Evolutionary conservation across 352 stramenopile genomes (phyloP).

Genomic region (Thalassiosira gravida): DNA sequence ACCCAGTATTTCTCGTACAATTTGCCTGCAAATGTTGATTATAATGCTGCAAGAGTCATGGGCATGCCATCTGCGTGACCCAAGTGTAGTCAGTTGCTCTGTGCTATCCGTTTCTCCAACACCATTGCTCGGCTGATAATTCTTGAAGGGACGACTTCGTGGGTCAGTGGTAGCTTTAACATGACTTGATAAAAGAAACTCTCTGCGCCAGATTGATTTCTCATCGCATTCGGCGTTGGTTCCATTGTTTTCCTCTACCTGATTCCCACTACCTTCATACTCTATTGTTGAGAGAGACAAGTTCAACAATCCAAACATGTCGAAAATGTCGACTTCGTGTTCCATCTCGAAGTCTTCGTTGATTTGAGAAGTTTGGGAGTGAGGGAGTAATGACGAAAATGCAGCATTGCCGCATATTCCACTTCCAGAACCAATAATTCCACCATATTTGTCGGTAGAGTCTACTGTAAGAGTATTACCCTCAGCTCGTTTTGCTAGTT

Average conservation of each 20-base stretch:
- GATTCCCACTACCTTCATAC: slow-evolving; percentile 78
- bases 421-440: slow-evolving; percentile 54
- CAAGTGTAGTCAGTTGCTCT: slow-evolving; percentile 50
- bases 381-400: slow-evolving; percentile 32
- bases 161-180: slow-evolving; percentile 43
- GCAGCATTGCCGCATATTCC: slow-evolving; percentile 18
- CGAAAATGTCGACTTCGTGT: slow-evolving; percentile 69
- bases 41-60: slow-evolving; percentile 82
- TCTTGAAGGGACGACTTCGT: slow-evolving; percentile 30
- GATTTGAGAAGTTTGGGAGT: slow-evolving; percentile 20
- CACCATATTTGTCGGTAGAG: slow-evolving; percentile 68
- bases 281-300: slow-evolving; percentile 80
- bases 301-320: slow-evolving; percentile 85
- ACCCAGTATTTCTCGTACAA: slow-evolving; percentile 77
- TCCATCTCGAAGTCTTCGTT: slow-evolving; percentile 49
- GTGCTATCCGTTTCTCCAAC: slow-evolving; percentile 16
- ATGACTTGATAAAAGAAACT: slow-evolving; percentile 71
- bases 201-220: slow-evolving; percentile 72
- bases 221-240: slow-evolving; percentile 44
- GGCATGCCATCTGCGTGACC: slow-evolving; percentile 76
- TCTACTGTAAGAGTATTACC: slow-evolving; percentile 60
- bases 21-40: slow-evolving; percentile 78
- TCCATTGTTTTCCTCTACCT: slow-evolving; percentile 50
- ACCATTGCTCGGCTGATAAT: slow-evolving; percentile 20
- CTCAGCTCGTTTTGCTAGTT: slow-evolving; percentile 67